Evolutionary conservation across 2,329 filamentous ascomycete species (phyloP).

Genomic region (Neofusicoccum sp.): DNA sequence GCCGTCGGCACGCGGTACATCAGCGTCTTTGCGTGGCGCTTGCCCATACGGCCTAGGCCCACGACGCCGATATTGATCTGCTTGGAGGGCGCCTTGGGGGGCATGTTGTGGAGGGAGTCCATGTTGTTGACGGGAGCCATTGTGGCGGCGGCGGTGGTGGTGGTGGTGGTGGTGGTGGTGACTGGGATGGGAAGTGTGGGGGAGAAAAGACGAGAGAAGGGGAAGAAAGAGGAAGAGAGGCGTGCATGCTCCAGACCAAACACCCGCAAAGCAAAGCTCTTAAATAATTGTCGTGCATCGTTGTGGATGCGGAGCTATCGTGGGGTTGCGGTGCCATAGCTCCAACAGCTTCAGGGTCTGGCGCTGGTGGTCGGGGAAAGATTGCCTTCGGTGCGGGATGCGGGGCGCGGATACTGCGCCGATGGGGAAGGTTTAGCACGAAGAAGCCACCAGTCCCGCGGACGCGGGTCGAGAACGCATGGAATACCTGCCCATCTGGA

Average conservation of each 20-base stretch:
- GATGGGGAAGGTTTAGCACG: too few species aligned
- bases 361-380: too few species aligned
- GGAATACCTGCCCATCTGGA: too few species aligned
- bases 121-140: constrained; percentile 14
- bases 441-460: too few species aligned
- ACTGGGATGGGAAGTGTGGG: neutral
- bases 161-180: neutral
- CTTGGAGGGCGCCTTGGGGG: constrained; percentile 12
- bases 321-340: too few species aligned
- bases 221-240: neutral
- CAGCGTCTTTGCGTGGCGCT: constrained; percentile 48
- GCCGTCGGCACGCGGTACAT: constrained; percentile 45
- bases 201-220: neutral
- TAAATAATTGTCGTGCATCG: too few species aligned
- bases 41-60: constrained; percentile 53
- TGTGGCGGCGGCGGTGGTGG: neutral
- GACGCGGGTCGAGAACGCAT: too few species aligned
- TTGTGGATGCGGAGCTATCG: too few species aligned
- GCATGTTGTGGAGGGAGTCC: constrained; percentile 19
- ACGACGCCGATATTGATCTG: constrained; percentile 43
- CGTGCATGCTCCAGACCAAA: neutral
- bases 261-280: too few species aligned
- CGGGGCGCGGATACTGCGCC: too few species aligned
- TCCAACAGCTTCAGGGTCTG: too few species aligned
- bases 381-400: too few species aligned